Base-by-base conservation (phyloP, 768 basidiomycete species). In the Rhodotorula kratochvilovae region DNA sequence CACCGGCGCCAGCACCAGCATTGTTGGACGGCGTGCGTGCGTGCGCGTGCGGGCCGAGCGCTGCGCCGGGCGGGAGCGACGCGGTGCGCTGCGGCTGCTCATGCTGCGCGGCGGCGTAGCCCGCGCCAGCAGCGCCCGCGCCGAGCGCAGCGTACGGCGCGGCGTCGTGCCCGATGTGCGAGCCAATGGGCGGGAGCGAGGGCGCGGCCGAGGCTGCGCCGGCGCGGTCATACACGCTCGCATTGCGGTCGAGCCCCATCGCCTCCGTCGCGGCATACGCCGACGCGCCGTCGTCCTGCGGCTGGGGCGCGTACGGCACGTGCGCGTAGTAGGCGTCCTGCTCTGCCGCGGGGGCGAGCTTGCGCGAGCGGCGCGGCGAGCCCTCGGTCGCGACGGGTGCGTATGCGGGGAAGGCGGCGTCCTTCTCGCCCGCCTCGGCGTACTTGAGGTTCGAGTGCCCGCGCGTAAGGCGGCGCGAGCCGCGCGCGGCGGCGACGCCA, bases 241-340 rank as follows among this genome's bases (percentile, higher is more conserved):
- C n/a, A 11, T 23, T 25, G 46, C 33, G 15, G 39, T 61, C 23
- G 3, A 35, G 21, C 39, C 33, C 35, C 25, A 12, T 16, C 33
- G 29, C 48, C 13, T 23, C 33, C 1, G 29, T 61, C 15, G 27
- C 42, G 3, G 39, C 27, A 6, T 43, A n/a, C 17, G 35, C 39
- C 5, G 36, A 25, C 56, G 17, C n/a, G 17, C 35, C 58, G 42
- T 59, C 29, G 15, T 45, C 6, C 42, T 31, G 43, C 42, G n/a
- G 29, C 33, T n/a, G n/a, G n/a, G 53, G 43, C 29, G 17, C 1
- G 15, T 54, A 29, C 42, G 63, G 43, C 27, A 65, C 39, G 31
- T 70, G 54, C 2, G 63, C 63, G 36, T 70, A 70, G 46, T 70
- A 70, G 1, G 69, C 69, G 63, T 70, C 69, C 46, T 70, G 69